A percentile compares a stretch with the other conserved stretches of the same genome.
These are phyloP conservation scores for Lodderomyces margitis DNA, from an alignment of 1,139 yeast genomes.

Conservation along the genomic window DNA sequence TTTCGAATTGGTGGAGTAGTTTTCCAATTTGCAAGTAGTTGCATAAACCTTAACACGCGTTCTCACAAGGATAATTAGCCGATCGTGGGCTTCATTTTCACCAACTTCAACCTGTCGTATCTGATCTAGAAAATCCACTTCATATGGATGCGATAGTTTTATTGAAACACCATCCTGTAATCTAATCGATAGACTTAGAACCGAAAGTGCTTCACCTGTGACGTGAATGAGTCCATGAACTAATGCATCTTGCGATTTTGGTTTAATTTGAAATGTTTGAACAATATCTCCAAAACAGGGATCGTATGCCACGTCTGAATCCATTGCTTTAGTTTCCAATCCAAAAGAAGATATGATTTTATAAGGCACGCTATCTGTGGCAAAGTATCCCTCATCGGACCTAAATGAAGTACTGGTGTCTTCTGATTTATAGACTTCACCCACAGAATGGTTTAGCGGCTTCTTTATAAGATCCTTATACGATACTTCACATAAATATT, in stretches of 20 bases:
- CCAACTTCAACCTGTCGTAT: slow-evolving; percentile 39
- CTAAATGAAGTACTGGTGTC: not conserved
- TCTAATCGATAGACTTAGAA: slow-evolving; percentile 25
- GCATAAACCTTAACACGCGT: slow-evolving; percentile 27
- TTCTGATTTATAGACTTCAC: not conserved
- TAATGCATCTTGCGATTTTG: slow-evolving; percentile 13
- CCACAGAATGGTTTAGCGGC: not conserved
- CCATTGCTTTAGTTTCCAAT: slow-evolving; percentile 24
- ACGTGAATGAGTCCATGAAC: slow-evolving; percentile 31
- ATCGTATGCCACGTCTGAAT: slow-evolving; percentile 34
- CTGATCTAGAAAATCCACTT: slow-evolving; percentile 29
- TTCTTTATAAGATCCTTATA: not conserved
- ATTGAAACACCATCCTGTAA: not conserved
- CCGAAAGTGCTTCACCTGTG: slow-evolving; percentile 30
- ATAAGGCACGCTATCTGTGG: slow-evolving; percentile 21
- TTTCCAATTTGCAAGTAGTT: slow-evolving; percentile 10
- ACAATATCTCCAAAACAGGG: slow-evolving; percentile 33
- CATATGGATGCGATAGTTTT: slow-evolving; percentile 21
- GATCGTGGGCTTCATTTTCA: slow-evolving; percentile 15
- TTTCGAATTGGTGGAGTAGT: not conserved
- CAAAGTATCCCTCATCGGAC: not conserved
- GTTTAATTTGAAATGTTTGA: slow-evolving; percentile 18
- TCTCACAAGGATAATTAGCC: slow-evolving; percentile 26
- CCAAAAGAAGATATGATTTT: slow-evolving; percentile 23
- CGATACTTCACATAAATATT: slow-evolving; percentile 1